phyloP scores from a whole-genome alignment of 768 basidiomycete genomes.

The Tephrocybe rancida region DNA sequence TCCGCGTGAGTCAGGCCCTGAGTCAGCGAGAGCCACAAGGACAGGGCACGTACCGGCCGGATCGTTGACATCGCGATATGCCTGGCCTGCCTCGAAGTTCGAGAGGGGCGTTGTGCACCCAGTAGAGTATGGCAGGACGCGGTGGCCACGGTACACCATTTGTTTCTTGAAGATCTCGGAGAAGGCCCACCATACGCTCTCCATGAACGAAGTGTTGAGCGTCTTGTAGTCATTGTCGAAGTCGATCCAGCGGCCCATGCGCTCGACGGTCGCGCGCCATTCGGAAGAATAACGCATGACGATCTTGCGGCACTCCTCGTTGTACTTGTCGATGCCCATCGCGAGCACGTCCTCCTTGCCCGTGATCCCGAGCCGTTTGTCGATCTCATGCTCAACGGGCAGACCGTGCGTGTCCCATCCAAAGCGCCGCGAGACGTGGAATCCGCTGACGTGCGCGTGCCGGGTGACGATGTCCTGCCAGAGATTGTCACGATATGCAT shows the following conservation, averaged over 20 bases:
- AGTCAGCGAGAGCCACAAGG: not conserved
- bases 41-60: constrained; percentile 67
- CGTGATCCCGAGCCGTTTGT: constrained; percentile 92
- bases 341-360: constrained; percentile 91
- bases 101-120: constrained; percentile 95
- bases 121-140: constrained; percentile 98
- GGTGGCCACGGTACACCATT: constrained; percentile 89
- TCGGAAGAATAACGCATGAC: constrained; percentile 97
- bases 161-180: constrained; percentile 89
- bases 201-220: constrained; percentile 92
- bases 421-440: constrained; percentile 91
- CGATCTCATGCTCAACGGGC: constrained; percentile 99
- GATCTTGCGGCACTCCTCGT: constrained; percentile 93
- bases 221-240: constrained; percentile 99
- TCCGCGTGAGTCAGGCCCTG: not conserved
- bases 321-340: constrained; percentile 98
- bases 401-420: constrained; percentile 99
- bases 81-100: constrained; percentile 94
- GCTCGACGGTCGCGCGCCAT: constrained; percentile 93
- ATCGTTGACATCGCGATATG: constrained; percentile 92
- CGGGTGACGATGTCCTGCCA: constrained; percentile 96
- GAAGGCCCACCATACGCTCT: constrained; percentile 99
- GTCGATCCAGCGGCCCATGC: constrained; percentile 99
- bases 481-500: not conserved
- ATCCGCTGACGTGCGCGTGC: constrained; percentile 91